phyloP scores from a whole-genome alignment of 116 monocot species.

The Zostera marina region DNA sequence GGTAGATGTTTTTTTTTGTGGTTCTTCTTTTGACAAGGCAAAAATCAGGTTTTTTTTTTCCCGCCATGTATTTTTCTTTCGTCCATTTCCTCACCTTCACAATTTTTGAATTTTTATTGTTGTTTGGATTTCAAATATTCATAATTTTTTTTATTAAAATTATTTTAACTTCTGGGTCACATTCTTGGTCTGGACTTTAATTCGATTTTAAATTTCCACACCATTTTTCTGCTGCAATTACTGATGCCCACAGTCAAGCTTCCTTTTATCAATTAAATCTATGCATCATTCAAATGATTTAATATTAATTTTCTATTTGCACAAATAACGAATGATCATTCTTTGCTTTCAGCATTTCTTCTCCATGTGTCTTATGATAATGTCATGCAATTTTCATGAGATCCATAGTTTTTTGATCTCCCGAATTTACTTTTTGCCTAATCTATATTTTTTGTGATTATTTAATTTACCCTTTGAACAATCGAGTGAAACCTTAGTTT shows the following conservation, averaged over 20 bases:
- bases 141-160: background rate
- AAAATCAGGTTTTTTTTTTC: background rate
- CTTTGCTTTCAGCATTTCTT: too few species aligned
- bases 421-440: background rate
- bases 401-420: background rate
- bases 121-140: background rate
- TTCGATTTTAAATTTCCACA: background rate
- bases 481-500: too few species aligned
- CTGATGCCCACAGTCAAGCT: background rate
- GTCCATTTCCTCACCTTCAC: background rate
- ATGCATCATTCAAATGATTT: too few species aligned
- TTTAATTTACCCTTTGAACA: background rate
- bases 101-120: constrained; percentile 1
- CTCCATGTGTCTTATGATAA: background rate
- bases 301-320: too few species aligned
- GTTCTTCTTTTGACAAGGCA: background rate
- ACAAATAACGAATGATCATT: too few species aligned
- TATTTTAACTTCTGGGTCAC: background rate
- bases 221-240: background rate
- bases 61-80: background rate
- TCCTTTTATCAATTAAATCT: background rate
- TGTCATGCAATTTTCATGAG: constrained; percentile 1
- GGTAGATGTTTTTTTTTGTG: background rate
- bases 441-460: background rate
- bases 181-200: background rate